These are phyloP conservation scores for Microsporum canis DNA, from an alignment of 2,329 filamentous ascomycete species.

Conservation along the genomic window DNA sequence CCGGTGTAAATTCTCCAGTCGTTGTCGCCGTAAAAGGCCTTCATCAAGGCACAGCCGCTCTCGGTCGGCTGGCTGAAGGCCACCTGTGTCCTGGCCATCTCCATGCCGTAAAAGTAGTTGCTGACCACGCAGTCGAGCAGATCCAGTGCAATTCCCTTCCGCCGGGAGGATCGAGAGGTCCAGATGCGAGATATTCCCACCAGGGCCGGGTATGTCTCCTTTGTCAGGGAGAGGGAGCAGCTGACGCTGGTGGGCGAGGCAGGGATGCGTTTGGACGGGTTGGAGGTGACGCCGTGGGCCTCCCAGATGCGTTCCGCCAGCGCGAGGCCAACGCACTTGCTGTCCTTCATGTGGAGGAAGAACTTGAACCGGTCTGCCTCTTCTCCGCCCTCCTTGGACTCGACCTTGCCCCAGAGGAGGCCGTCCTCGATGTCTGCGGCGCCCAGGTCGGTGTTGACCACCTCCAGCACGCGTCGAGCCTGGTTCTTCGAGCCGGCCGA, in stretches of 20 bases:
- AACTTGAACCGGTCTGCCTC: conserved; percentile 45
- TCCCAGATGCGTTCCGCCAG: conserved; percentile 51
- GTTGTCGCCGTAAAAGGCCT: conserved; percentile 46
- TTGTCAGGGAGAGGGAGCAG: conserved; percentile 37
- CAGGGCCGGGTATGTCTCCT: conserved; percentile 37
- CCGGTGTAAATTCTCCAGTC: conserved; percentile 52
- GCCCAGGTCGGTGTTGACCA: conserved; percentile 52
- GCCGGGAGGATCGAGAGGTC: conserved; percentile 47
- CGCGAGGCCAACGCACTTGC: conserved; percentile 52
- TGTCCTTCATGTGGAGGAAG: conserved; percentile 50
- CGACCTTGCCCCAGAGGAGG: conserved; percentile 44
- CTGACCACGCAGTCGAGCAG: conserved; percentile 46
- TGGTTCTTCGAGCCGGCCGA: conserved; percentile 40
- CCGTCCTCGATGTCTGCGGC: conserved; percentile 49
- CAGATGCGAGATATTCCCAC: conserved; percentile 56
- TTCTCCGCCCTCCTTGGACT: conserved; percentile 25
- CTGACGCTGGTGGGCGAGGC: conserved; percentile 16
- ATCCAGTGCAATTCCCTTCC: conserved; percentile 46
- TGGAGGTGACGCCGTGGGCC: conserved; percentile 30
- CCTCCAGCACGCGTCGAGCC: conserved; percentile 47
- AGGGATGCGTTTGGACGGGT: conserved; percentile 14
- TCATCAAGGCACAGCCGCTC: conserved; percentile 46
- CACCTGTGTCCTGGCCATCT: conserved; percentile 44
- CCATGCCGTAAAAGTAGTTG: conserved; percentile 46
- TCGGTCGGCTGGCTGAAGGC: conserved; percentile 58